Evolutionary conservation across 257 asterid species (phyloP).

Genomic region (Ilex aquifolium): DNA sequence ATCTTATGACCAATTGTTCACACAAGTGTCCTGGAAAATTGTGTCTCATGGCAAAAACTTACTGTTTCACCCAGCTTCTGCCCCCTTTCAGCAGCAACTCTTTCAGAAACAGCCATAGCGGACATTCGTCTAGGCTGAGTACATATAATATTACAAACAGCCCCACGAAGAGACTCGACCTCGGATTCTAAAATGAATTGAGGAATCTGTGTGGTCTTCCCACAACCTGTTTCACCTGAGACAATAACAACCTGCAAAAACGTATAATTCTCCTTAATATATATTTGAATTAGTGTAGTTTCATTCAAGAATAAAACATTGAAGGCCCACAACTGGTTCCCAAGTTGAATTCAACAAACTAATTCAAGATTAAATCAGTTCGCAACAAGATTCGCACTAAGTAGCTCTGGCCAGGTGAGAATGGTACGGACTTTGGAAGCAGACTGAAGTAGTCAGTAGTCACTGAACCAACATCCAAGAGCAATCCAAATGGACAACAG

Average conservation of each 20-base stretch:
- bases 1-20: not conserved
- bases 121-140: conserved; percentile 94
- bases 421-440: too few relatives aligned
- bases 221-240: conserved; percentile 99
- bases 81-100: conserved; percentile 93
- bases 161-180: conserved; percentile 61
- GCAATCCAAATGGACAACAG: too few relatives aligned
- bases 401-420: too few relatives aligned
- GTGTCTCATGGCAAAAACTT: conserved; percentile 24
- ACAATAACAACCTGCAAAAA: conserved; percentile 72
- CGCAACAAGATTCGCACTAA: too few relatives aligned
- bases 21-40: not conserved
- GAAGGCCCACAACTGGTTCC: too few relatives aligned
- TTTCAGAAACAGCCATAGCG: conserved; percentile 92
- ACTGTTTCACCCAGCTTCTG: conserved; percentile 91
- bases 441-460: too few relatives aligned
- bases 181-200: conserved; percentile 88
- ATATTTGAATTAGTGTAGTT: not conserved
- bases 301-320: too few relatives aligned
- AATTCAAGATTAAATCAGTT: too few relatives aligned
- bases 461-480: too few relatives aligned
- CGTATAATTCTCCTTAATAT: conserved; percentile 10
- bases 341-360: too few relatives aligned
- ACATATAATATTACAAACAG: conserved; percentile 72
- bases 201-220: conserved; percentile 96